A percentile compares a stretch with the other conserved stretches of the same genome.
Evolutionary conservation across 257 asterid species (phyloP).

Genomic region (Solanum infundibuliforme): DNA sequence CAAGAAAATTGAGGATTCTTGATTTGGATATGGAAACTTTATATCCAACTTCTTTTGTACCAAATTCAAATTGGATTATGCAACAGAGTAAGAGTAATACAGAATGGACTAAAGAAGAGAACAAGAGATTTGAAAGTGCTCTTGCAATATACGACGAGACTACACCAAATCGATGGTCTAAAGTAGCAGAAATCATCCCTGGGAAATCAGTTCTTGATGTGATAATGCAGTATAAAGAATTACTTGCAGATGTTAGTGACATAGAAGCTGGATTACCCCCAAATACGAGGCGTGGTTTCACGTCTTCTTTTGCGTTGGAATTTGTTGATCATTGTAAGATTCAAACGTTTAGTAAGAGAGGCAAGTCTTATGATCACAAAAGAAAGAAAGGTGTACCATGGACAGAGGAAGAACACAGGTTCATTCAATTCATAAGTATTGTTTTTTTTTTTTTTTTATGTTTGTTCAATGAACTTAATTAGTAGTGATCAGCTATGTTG

Average conservation of each 20-base stretch:
- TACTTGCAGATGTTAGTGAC: conserved; percentile 57
- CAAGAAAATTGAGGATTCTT: neutral
- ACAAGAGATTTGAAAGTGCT: conserved; percentile 67
- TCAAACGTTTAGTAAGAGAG: conserved; percentile 39
- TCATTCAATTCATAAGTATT: neutral
- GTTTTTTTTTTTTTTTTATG: neutral
- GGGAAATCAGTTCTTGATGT: conserved; percentile 72
- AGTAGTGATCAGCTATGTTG: neutral
- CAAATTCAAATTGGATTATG: conserved; percentile 26
- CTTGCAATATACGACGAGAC: conserved; percentile 58
- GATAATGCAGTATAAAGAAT: conserved; percentile 47
- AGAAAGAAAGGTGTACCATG: conserved; percentile 75
- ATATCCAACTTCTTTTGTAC: conserved; percentile 19
- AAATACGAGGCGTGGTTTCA: conserved; percentile 29
- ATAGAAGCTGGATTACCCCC: conserved; percentile 78
- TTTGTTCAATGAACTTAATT: neutral
- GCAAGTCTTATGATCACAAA: conserved; percentile 44
- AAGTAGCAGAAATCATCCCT: conserved; percentile 58
- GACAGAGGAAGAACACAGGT: conserved; percentile 94
- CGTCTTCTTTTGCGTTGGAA: conserved; percentile 41
- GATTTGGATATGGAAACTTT: conserved; percentile 38
- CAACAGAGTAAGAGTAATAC: conserved; percentile 20
- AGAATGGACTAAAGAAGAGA: conserved; percentile 70
- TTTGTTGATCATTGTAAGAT: conserved; percentile 24
- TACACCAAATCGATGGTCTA: conserved; percentile 58